Percentiles rank a stretch among this genome's conserved stretches.
These are phyloP conservation scores for Ogataea trehaloabstinens DNA, from an alignment of 805 yeast genomes.

Conservation along the genomic window DNA sequence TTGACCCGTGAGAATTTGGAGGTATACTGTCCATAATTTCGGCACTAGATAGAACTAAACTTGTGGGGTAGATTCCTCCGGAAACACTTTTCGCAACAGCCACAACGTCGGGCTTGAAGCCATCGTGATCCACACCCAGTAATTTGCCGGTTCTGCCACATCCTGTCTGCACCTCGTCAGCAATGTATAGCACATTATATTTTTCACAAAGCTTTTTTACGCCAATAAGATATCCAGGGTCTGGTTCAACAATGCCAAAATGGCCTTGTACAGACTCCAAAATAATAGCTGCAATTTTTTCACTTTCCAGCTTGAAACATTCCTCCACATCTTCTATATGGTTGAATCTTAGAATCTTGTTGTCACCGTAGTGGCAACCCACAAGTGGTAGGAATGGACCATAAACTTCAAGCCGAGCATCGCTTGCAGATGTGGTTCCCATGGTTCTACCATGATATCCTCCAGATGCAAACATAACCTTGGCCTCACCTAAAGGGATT, in stretches of 20 bases:
- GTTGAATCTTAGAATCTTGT: conserved; percentile 23
- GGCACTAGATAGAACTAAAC: conserved; percentile 19
- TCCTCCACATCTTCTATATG: conserved; percentile 28
- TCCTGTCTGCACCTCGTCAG: conserved; percentile 39
- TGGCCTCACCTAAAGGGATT: conserved; percentile 24
- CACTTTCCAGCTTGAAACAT: conserved; percentile 27
- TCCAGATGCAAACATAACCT: conserved; percentile 32
- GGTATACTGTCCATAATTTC: conserved; percentile 26
- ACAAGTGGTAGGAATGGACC: conserved; percentile 29
- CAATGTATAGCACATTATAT: conserved; percentile 30
- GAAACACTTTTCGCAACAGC: conserved; percentile 27
- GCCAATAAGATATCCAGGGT: conserved; percentile 30
- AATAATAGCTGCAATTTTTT: conserved; percentile 34
- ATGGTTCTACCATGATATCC: conserved; percentile 40
- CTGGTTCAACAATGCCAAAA: conserved; percentile 36
- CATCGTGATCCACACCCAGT: conserved; percentile 33
- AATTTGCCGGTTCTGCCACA: conserved; percentile 35
- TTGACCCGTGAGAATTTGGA: conserved; percentile 29
- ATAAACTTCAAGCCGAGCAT: conserved; percentile 33
- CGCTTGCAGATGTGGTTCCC: conserved; percentile 35
- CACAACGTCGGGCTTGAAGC: conserved; percentile 25
- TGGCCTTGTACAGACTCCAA: conserved; percentile 41
- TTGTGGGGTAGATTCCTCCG: conserved; percentile 29
- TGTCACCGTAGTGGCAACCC: conserved; percentile 31
- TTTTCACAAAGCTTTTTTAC: conserved; percentile 32